Conservation (phyloP, 2,329 filamentous ascomycete species). For the Beauveria pseudobassiana region DNA sequence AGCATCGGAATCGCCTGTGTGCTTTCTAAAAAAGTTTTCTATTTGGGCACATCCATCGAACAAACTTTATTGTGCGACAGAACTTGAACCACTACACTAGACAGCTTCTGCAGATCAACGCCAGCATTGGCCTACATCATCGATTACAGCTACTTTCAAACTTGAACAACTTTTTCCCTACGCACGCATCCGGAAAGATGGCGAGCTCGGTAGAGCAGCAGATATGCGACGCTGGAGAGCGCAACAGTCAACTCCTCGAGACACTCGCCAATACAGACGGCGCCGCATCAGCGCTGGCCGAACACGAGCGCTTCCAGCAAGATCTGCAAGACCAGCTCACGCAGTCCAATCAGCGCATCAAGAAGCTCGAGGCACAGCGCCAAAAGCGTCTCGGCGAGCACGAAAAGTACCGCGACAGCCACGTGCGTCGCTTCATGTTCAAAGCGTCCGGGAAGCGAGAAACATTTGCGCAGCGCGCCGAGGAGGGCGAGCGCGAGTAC, state of each 20-base stretch:
- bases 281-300: slow-evolving; percentile 35
- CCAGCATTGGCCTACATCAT: not conserved
- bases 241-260: slow-evolving; percentile 36
- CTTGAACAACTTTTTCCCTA: not conserved
- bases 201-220: slow-evolving; percentile 22
- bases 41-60: not conserved
- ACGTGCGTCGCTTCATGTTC: slow-evolving; percentile 44
- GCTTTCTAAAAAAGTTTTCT: not conserved
- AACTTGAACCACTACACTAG: too few species aligned
- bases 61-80: not conserved
- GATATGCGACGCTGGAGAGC: slow-evolving; percentile 32
- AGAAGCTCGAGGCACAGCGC: slow-evolving; percentile 31
- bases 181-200: slow-evolving; percentile 16
- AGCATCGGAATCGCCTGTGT: not conserved
- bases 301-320: slow-evolving; percentile 37
- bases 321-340: slow-evolving; percentile 37
- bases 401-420: slow-evolving; percentile 44
- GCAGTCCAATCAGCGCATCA: slow-evolving; percentile 29
- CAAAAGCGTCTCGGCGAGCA: slow-evolving; percentile 43
- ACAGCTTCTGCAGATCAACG: not conserved
- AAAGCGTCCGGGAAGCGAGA: slow-evolving; percentile 40
- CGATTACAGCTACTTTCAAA: not conserved
- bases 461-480: slow-evolving; percentile 33
- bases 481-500: slow-evolving; percentile 49
- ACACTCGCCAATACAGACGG: slow-evolving; percentile 42